Base-by-base conservation (phyloP, 169 alveolate genomes). In the Plasmodium falciparum region DNA sequence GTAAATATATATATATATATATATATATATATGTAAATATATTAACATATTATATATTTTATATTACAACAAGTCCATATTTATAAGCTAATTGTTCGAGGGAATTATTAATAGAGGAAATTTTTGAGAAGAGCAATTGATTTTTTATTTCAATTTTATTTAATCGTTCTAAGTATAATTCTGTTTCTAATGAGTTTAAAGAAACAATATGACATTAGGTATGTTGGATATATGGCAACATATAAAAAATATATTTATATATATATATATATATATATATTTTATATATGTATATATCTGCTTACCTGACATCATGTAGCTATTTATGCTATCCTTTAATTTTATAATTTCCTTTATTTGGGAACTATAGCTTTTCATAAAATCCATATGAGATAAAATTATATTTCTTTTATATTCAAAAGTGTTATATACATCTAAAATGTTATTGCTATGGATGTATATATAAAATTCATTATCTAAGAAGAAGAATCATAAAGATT, bases 391-490 rank as follows among this genome's bases (percentile, higher is more conserved):
- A 20, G 89, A 76, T 11, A 76, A 65, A 15, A 76, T 45, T 47
- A 76, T 76, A 58, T 76, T 76, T 56, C 69, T 69, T n/a, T 76
- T 76, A 58, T 76, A 76, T 29, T 76, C 78, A 43, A 76, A 76
- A 6, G 89, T 52, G 26, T 52, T 76, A 45, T 76, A 76, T 39
- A 76, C 89, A 50, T 76, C 76, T 33, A 76, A 26, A 24, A 76
- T 76, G 49, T 62, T 76, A 59, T 66, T 76, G 45, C 89, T 76
- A 45, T 76, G 89, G 39, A 76, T 76, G 49, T 76, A 76, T 13
- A 76, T 76, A 26, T 76, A 76, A 69, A 76, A 76, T 17, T 76
- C 89, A 58, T 76, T 76, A 70, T 76, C 89, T 76, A 43, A 15
- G 50, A 47, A 50, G n/a, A 8, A 33, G 22, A 17, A 20, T 33